Conservation (phyloP, 192 early-diverging fungal genomes). For the Chytriomyces hyalinus region DNA sequence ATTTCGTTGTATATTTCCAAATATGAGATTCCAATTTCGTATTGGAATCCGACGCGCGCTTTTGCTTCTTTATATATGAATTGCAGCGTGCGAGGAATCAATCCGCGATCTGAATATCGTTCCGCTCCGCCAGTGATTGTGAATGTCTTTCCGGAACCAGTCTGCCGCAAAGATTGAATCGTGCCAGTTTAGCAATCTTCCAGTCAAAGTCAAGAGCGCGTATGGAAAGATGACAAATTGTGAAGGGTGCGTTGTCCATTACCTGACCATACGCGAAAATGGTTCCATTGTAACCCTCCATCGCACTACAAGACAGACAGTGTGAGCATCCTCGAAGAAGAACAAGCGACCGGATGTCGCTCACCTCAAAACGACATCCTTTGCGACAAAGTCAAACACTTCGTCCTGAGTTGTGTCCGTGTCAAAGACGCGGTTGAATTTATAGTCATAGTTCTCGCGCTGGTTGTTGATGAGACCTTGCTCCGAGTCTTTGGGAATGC, state of each 20-base stretch:
- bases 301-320: slow-evolving; percentile 41
- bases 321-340: slow-evolving; percentile 21
- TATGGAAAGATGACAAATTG: neutral
- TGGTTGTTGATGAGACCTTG: slow-evolving; percentile 64
- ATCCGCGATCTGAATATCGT: slow-evolving; percentile 62
- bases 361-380: slow-evolving; percentile 61
- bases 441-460: slow-evolving; percentile 59
- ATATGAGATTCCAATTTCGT: slow-evolving; percentile 60
- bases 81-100: slow-evolving; percentile 66
- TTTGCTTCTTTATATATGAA: slow-evolving; percentile 60
- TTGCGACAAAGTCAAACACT: slow-evolving; percentile 68
- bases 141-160: slow-evolving; percentile 72
- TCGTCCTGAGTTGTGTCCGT: slow-evolving; percentile 59
- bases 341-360: neutral
- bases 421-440: slow-evolving; percentile 65
- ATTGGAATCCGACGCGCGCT: slow-evolving; percentile 42
- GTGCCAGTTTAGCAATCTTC: neutral
- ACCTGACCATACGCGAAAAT: slow-evolving; percentile 69
- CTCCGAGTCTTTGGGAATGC: slow-evolving; percentile 55
- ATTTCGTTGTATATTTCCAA: slow-evolving; percentile 70
- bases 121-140: slow-evolving; percentile 71
- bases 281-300: slow-evolving; percentile 71
- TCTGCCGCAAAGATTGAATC: slow-evolving; percentile 34
- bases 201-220: no score
- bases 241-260: neutral